phyloP scores from a whole-genome alignment of 1,284 basidiomycete genomes.

The Apiotrichum laibachii region DNA sequence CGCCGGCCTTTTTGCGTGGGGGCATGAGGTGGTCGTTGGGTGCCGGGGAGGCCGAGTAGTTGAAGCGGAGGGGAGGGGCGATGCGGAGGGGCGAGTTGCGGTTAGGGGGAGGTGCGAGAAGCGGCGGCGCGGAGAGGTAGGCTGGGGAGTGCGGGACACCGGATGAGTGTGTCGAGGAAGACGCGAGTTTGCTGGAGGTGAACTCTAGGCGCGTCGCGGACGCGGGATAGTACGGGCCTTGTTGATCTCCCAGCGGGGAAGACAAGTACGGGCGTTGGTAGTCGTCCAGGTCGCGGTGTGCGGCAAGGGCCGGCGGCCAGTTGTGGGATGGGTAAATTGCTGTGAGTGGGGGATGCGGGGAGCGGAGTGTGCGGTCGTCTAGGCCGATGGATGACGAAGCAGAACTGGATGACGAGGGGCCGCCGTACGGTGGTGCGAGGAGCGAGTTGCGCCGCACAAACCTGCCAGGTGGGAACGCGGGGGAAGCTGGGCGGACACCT shows the following conservation, averaged over 20 bases:
- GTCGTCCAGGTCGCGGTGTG: constrained; percentile 7
- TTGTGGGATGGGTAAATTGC: constrained; percentile 28
- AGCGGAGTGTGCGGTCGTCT: constrained; percentile 38
- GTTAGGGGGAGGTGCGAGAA: constrained; percentile 3
- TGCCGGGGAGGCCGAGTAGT: constrained; percentile 39
- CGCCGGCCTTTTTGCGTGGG: constrained; percentile 35
- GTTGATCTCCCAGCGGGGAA: constrained; percentile 22
- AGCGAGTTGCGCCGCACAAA: constrained; percentile 1
- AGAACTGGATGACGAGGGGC: constrained; percentile 12
- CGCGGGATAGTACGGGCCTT: constrained; percentile 3
- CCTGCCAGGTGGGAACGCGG: background rate
- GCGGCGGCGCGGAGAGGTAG: constrained; percentile 19
- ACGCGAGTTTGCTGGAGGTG: constrained; percentile 12
- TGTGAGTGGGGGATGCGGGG: constrained; percentile 46
- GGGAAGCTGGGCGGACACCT: constrained; percentile 3
- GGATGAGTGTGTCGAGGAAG: constrained; percentile 11
- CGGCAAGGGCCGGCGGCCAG: constrained; percentile 19
- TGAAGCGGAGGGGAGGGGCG: constrained; percentile 44
- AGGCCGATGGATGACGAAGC: constrained; percentile 21
- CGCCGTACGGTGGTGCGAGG: constrained; percentile 7
- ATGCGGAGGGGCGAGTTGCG: constrained; percentile 36
- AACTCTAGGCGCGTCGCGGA: constrained; percentile 3
- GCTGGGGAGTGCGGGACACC: constrained; percentile 13
- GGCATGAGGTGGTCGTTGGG: constrained; percentile 30
- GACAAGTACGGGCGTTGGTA: constrained; percentile 17